Evolutionary conservation across 116 monocot species (phyloP), one percentile per base, ranked within the genome.

Genomic region (Dioscorea cayenensis): DNA sequence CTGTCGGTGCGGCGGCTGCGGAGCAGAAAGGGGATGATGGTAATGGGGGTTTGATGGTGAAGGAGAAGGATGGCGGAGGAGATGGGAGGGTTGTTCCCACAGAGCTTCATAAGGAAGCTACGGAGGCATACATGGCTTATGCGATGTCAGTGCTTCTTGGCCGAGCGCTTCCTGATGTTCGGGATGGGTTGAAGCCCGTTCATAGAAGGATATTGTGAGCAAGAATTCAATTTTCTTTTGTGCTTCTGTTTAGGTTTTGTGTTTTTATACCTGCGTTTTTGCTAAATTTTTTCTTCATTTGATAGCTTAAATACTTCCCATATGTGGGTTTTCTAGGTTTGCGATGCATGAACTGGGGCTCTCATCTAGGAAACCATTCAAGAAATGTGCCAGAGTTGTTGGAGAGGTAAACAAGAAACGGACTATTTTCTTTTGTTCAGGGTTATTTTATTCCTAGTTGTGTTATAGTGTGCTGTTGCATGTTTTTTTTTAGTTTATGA

Each of bases 91-190:
- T 97, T 12, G 83, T 99, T n/a, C 70, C 73, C 7, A 63, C 81
- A 6, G 94, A 91, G 82, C 83, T 99, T 28, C 94, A 94, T 71
- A 89, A 87, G 77, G 99, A 99, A 78, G 99, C 94, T 11, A 99
- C 86, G 21, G 94, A 91, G 51, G 86, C 99, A 0, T 99, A 99
- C 82, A 99, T 94, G 94, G 75, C 94, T 13, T 99, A 94, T 48
- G 99, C 99, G 6, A 94, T 99, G 99, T 99, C 99, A 1, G 99
- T 99, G 78, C 77, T 99, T n/a, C 79, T 94, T 11, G 94, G 99
- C 2, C 88, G 99, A 2, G 99, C 99, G 6, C 51, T 99, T 66
- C 99, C 99, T 23, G 99, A 99, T 73, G 94, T 84, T 23, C 71
- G 99, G 16, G 99, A 99, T 21, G 99, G 99, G 27, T 66, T 99